Conservation (phyloP, 192 early-diverging fungal species). For the Coemansia sp. region DNA sequence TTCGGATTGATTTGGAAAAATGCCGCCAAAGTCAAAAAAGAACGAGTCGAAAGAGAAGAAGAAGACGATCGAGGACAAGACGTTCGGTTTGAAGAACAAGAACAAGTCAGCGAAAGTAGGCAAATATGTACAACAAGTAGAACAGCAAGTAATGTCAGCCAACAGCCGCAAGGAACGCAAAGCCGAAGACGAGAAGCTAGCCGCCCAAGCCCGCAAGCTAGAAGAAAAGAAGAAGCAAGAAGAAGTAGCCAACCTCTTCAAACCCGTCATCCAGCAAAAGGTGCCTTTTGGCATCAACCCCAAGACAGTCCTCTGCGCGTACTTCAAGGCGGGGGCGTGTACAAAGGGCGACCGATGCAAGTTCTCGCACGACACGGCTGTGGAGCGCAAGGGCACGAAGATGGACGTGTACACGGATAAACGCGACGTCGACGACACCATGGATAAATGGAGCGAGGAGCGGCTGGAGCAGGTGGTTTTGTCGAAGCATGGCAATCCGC, state of each 20-base stretch:
- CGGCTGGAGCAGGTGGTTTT: slow-evolving; percentile 88
- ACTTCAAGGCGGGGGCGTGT: slow-evolving; percentile 91
- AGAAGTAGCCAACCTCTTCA: slow-evolving; percentile 89
- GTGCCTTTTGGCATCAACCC: slow-evolving; percentile 98
- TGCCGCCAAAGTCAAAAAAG: slow-evolving; percentile 80
- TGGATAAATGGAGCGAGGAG: slow-evolving; percentile 95
- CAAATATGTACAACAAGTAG: slow-evolving; percentile 89
- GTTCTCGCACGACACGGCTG: slow-evolving; percentile 93
- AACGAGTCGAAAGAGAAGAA: slow-evolving; percentile 67
- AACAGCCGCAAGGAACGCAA: slow-evolving; percentile 57
- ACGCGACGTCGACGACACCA: slow-evolving; percentile 75
- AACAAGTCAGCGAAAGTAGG: slow-evolving; percentile 93
- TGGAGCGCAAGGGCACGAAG: slow-evolving; percentile 90
- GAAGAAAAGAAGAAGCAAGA: slow-evolving; percentile 86
- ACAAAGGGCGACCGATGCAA: slow-evolving; percentile 92
- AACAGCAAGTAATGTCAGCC: slow-evolving; percentile 71
- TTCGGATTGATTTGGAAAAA: slow-evolving; percentile 21
- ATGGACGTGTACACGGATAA: slow-evolving; percentile 92
- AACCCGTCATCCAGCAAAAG: slow-evolving; percentile 86
- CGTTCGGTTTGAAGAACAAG: slow-evolving; percentile 99
- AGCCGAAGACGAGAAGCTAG: slow-evolving; percentile 62
- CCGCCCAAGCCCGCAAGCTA: slow-evolving; percentile 66
- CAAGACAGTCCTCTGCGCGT: slow-evolving; percentile 90
- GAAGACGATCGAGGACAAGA: slow-evolving; percentile 92
- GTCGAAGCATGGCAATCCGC: slow-evolving; percentile 79